Conservation (phyloP, 2,329 filamentous ascomycete species). For the Neurospora sp. region DNA sequence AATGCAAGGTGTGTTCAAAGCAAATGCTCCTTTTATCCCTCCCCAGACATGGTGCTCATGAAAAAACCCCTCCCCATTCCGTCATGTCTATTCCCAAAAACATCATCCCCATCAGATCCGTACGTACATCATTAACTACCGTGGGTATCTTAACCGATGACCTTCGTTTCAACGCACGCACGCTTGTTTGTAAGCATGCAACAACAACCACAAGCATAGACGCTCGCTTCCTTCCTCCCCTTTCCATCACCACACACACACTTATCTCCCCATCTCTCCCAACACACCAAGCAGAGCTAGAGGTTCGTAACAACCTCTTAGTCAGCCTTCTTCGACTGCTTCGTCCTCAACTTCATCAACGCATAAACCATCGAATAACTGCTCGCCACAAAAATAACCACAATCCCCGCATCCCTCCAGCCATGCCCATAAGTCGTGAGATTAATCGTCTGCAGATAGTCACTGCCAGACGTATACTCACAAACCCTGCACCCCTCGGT, state of each 20-base stretch:
- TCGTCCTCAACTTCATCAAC: conserved; percentile 39
- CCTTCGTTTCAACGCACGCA: neutral
- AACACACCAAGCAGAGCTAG: neutral
- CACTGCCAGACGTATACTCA: conserved; percentile 45
- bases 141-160: neutral
- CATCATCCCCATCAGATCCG: neutral
- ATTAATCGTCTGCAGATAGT: conserved; percentile 52
- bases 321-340: conserved; percentile 36
- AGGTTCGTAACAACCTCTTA: conserved; percentile 9
- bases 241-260: neutral
- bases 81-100: no score
- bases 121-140: neutral
- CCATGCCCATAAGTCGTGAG: conserved; percentile 51
- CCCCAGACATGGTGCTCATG: no score
- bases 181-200: no score
- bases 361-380: conserved; percentile 39
- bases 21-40: neutral
- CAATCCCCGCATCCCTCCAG: conserved; percentile 56
- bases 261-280: neutral
- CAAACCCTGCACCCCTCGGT: conserved; percentile 50
- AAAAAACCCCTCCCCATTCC: neutral
- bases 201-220: no score
- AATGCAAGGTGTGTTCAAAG: neutral
- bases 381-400: conserved; percentile 44
- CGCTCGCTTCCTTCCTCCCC: neutral